Conservation (phyloP, 306 rosid genomes). For the Hylodesmum podocarpum region DNA sequence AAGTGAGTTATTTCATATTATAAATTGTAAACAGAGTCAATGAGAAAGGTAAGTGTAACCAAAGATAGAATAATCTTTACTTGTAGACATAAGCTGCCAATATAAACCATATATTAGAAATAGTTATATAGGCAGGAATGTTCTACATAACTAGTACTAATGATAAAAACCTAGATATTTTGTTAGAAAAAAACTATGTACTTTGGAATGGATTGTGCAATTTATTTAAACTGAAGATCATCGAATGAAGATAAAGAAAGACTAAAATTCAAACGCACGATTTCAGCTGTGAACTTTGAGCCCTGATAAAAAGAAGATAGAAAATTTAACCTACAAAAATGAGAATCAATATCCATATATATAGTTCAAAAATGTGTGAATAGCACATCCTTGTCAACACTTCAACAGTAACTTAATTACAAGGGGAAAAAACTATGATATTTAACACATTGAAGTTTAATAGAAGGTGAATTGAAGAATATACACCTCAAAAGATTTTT, state of each 20-base stretch:
- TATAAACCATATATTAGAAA: too few relatives aligned
- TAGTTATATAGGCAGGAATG: background rate
- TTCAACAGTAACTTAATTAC: slow-evolving; percentile 49
- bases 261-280: background rate
- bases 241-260: background rate
- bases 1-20: too few relatives aligned
- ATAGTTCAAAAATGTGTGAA: slow-evolving; percentile 30
- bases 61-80: too few relatives aligned
- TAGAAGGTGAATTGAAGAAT: slow-evolving; percentile 48
- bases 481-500: slow-evolving; percentile 45
- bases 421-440: slow-evolving; percentile 33
- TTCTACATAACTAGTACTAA: background rate
- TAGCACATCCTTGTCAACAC: slow-evolving; percentile 34
- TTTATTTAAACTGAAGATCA: slow-evolving; percentile 1
- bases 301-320: background rate
- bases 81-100: background rate
- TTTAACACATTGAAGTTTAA: slow-evolving; percentile 41
- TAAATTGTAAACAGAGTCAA: too few relatives aligned
- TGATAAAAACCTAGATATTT: background rate
- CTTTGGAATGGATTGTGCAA: background rate
- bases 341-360: slow-evolving; percentile 13
- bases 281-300: background rate
- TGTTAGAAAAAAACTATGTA: too few relatives aligned
- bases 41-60: background rate
- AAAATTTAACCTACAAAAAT: slow-evolving; percentile 25